Evolutionary conservation across 2,329 filamentous ascomycete species (phyloP).

Genomic region (Trichophyton rubrum): DNA sequence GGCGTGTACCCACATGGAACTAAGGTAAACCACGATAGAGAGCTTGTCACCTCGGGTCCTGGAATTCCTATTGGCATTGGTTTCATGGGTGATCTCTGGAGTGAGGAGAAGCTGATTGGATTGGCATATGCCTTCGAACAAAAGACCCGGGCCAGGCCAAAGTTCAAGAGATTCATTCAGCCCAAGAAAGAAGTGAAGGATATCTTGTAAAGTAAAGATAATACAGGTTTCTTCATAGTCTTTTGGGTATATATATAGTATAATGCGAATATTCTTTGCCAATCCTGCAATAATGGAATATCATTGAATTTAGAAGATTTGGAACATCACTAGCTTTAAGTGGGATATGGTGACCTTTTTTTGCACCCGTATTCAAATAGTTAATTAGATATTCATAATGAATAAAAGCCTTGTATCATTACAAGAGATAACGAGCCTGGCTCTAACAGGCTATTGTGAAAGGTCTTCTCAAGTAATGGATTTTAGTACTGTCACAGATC

Average conservation of each 20-base stretch:
- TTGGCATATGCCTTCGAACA: constrained; percentile 60
- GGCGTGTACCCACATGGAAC: constrained; percentile 43
- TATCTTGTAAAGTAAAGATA: constrained; percentile 16
- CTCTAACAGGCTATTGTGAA: too few species aligned
- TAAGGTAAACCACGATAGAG: constrained; percentile 35
- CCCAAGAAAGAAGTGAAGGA: constrained; percentile 38
- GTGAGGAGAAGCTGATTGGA: constrained; percentile 49
- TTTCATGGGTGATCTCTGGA: constrained; percentile 50
- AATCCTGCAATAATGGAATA: too few species aligned
- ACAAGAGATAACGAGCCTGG: too few species aligned
- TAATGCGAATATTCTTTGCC: background rate
- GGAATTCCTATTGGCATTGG: constrained; percentile 49
- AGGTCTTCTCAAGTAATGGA: too few species aligned
- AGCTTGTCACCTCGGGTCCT: constrained; percentile 43
- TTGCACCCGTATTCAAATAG: too few species aligned
- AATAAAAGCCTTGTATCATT: too few species aligned
- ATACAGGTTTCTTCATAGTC: background rate
- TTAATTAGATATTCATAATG: too few species aligned
- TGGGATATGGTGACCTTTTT: too few species aligned
- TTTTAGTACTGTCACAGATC: too few species aligned
- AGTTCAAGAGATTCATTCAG: constrained; percentile 38
- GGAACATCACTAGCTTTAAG: too few species aligned
- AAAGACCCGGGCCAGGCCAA: constrained; percentile 38
- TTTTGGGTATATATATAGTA: background rate
- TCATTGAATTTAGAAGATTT: too few species aligned